Conservation (phyloP, 805 yeast genomes). For the Candida khao-thaluensis region DNA sequence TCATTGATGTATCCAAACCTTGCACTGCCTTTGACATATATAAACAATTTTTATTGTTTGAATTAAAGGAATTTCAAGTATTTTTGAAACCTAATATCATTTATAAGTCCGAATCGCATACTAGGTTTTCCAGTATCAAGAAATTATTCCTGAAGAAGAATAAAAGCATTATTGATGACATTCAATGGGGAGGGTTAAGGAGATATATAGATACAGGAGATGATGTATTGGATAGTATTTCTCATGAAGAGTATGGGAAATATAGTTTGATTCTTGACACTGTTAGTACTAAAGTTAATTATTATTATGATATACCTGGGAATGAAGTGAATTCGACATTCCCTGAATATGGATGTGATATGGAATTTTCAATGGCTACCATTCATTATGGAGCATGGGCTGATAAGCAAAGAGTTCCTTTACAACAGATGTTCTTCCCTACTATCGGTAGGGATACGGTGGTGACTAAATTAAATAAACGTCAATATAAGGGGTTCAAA, state of each 20-base stretch:
- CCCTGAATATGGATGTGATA: conserved; percentile 53
- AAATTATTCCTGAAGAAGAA: conserved; percentile 2
- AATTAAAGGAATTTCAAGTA: conserved; percentile 52
- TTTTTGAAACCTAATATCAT: conserved; percentile 70
- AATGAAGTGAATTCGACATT: conserved; percentile 9
- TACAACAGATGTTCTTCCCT: conserved; percentile 72
- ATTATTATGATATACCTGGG: conserved; percentile 76
- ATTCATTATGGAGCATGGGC: conserved; percentile 96
- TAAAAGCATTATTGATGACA: conserved; percentile 1
- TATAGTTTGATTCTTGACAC: conserved; percentile 69
- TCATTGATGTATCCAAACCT: conserved; percentile 53
- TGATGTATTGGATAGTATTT: conserved; percentile 31
- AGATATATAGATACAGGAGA: conserved; percentile 53
- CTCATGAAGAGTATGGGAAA: conserved; percentile 73
- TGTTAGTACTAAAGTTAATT: conserved; percentile 50
- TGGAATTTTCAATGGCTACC: conserved; percentile 59
- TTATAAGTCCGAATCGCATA: conserved; percentile 35
- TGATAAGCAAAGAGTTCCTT: conserved; percentile 70
- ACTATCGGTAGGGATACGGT: conserved; percentile 54
- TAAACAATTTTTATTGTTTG: conserved; percentile 44
- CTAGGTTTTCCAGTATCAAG: conserved; percentile 1
- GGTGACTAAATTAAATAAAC: conserved; percentile 22
- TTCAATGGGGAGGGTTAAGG: conserved; percentile 71
- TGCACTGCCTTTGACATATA: conserved; percentile 54
- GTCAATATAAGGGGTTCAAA: conserved; percentile 59